Conservation (phyloP, 2,329 filamentous ascomycete species). For the Drechslera avenae region DNA sequence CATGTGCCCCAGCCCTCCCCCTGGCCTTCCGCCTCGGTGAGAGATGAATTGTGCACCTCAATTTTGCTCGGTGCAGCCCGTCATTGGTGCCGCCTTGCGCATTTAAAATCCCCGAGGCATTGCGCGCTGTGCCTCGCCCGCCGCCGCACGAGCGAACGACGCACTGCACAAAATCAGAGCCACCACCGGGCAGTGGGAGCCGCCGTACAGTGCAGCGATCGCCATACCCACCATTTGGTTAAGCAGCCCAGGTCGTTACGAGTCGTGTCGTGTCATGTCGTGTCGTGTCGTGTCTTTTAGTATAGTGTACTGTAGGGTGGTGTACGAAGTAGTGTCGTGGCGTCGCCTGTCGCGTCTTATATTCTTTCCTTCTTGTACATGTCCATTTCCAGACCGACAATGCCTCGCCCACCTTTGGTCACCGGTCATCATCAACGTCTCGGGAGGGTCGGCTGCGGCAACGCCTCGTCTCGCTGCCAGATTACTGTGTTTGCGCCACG, state of each 20-base stretch:
- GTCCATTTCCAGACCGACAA: slow-evolving; percentile 1
- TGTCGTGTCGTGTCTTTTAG: too few species aligned
- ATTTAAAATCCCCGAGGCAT: slow-evolving; percentile 19
- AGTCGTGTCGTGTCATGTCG: too few species aligned
- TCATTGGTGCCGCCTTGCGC: slow-evolving; percentile 12
- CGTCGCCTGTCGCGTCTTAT: background rate
- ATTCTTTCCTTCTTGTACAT: slow-evolving; percentile 5
- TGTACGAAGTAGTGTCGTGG: too few species aligned
- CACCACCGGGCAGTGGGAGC: background rate
- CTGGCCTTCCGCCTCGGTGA: slow-evolving; percentile 19
- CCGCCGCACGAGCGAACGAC: slow-evolving; percentile 5
- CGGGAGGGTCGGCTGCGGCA: slow-evolving; percentile 21
- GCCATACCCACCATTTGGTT: slow-evolving; percentile 1
- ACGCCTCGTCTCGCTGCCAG: slow-evolving; percentile 16
- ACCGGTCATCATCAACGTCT: slow-evolving; percentile 15
- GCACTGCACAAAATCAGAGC: slow-evolving; percentile 10
- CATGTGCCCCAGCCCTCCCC: slow-evolving; percentile 19
- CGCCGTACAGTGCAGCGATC: slow-evolving; percentile 5
- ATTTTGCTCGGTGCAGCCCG: slow-evolving; percentile 5
- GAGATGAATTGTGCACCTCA: slow-evolving; percentile 10
- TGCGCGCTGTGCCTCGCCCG: slow-evolving; percentile 6
- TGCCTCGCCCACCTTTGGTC: background rate
- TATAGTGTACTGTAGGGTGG: too few species aligned
- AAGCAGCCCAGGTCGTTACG: background rate
- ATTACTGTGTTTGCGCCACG: slow-evolving; percentile 14